These are phyloP conservation scores for Malus hybrid DNA, from an alignment of 331 rosid species.

Conservation along the genomic window DNA sequence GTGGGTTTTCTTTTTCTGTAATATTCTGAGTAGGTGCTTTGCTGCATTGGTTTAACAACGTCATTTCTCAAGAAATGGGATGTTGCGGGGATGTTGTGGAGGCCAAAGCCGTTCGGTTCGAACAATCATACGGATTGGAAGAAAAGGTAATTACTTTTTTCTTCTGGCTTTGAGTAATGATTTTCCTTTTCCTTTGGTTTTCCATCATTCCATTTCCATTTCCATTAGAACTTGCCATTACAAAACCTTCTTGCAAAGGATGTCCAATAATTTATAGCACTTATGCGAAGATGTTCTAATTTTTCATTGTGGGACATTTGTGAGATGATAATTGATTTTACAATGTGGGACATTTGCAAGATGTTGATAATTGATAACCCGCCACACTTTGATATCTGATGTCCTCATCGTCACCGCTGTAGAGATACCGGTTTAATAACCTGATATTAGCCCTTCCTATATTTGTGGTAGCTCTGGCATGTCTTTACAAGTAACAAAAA, in stretches of 20 bases:
- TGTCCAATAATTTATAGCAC: neutral
- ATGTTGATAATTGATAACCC: neutral
- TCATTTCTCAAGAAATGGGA: constrained; percentile 22
- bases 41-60: constrained; percentile 11
- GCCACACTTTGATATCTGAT: neutral
- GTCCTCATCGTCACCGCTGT: no score
- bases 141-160: constrained; percentile 33
- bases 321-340: no score
- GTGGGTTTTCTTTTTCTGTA: neutral
- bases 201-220: neutral
- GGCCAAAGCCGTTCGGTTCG: constrained; percentile 24
- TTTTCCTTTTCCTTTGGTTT: neutral
- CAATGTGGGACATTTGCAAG: neutral
- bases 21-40: neutral
- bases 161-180: neutral
- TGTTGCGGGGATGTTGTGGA: constrained; percentile 11
- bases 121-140: constrained; percentile 19
- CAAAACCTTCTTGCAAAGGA: neutral
- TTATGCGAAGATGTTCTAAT: neutral
- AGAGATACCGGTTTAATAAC: no score
- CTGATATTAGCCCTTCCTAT: no score
- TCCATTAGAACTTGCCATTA: neutral
- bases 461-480: no score
- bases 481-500: no score
- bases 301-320: no score